These are phyloP conservation scores for Davidsoniella eucalypti DNA, from an alignment of 2,329 filamentous ascomycete genomes.

Conservation along the genomic window DNA sequence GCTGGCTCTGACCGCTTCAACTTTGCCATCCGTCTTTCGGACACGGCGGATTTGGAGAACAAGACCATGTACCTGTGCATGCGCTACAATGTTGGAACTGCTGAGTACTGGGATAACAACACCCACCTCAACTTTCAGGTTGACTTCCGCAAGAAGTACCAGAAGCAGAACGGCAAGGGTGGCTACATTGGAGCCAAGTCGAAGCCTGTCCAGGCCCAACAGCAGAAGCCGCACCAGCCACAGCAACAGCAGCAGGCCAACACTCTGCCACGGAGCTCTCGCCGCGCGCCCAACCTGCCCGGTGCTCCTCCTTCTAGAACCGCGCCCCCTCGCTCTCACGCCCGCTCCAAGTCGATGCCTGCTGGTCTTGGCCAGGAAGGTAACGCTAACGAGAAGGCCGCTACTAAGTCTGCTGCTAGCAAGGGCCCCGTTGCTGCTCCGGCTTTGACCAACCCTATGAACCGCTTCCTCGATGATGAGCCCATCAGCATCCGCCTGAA, in stretches of 20 bases:
- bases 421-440: neutral
- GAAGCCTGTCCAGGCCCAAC: conserved; percentile 11
- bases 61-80: conserved; percentile 91
- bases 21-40: conserved; percentile 84
- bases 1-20: conserved; percentile 65
- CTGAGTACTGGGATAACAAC: conserved; percentile 96
- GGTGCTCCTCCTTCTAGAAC: neutral
- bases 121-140: conserved; percentile 74
- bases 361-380: conserved; percentile 45
- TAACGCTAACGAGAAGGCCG: neutral
- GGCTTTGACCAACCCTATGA: conserved; percentile 4
- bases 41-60: conserved; percentile 76
- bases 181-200: conserved; percentile 22
- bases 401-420: neutral
- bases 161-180: conserved; percentile 43
- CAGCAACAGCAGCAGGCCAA: neutral
- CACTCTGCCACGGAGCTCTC: conserved; percentile 49
- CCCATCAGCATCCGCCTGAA: conserved; percentile 50
- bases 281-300: conserved; percentile 21
- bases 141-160: conserved; percentile 70
- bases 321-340: conserved; percentile 9
- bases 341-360: conserved; percentile 37
- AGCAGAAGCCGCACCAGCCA: neutral
- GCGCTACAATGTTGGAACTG: conserved; percentile 67
- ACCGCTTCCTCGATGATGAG: conserved; percentile 40